These are phyloP conservation scores for Salicornia ramosissima DNA, from an alignment of 148 eudicot species.

Conservation along the genomic window DNA sequence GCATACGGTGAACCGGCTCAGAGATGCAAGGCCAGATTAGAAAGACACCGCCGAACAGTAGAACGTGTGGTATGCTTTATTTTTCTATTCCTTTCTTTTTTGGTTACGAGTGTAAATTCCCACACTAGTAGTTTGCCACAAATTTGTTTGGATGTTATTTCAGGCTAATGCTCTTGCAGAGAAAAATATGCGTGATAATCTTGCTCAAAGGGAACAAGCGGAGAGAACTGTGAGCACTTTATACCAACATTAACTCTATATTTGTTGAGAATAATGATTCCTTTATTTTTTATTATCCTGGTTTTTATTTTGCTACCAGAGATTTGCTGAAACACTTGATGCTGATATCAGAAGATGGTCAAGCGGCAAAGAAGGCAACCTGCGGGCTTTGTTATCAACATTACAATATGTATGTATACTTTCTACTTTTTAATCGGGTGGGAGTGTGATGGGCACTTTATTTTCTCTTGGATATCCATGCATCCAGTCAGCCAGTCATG, in stretches of 20 bases:
- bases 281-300: background rate
- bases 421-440: background rate
- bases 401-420: constrained; percentile 76
- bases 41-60: constrained; percentile 91
- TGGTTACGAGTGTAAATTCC: background rate
- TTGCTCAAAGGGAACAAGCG: constrained; percentile 80
- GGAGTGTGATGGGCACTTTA: background rate
- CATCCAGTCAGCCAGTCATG: background rate
- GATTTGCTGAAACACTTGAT: constrained; percentile 85
- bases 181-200: constrained; percentile 84
- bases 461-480: background rate
- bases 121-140: background rate
- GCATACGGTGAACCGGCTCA: constrained; percentile 72
- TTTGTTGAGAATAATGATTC: constrained; percentile 2
- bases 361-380: constrained; percentile 89
- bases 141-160: constrained; percentile 14
- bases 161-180: constrained; percentile 96
- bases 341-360: constrained; percentile 98
- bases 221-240: constrained; percentile 68
- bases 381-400: constrained; percentile 93
- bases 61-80: constrained; percentile 85
- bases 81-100: constrained; percentile 18
- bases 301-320: constrained; percentile 39
- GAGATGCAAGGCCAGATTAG: constrained; percentile 94
- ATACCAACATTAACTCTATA: background rate